Base-by-base conservation (phyloP, 2,329 filamentous ascomycete species). In the Fusarium sp. region DNA sequence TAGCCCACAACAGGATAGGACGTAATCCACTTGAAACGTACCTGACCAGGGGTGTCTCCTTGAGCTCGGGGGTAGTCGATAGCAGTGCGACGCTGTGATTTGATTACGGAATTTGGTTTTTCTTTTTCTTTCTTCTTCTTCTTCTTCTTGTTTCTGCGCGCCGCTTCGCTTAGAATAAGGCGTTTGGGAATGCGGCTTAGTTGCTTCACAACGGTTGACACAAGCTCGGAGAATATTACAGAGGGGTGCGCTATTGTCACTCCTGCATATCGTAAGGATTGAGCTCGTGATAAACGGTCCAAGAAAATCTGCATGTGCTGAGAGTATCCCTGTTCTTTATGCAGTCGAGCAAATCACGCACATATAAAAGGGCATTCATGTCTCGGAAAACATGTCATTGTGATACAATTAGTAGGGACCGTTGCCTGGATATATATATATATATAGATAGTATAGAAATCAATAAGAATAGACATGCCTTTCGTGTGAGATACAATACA, bases 11-110 rank as follows among this genome's bases (percentile, higher is more conserved):
- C 27, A 51, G 57, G 52, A 41, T 57, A 49, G 58, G 58, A 52
- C 54, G 51, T 8, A 64, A 53, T 62, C 45, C 49, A 52, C 21
- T 52, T 65, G 61, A 64, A 64, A 64, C 61, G 36, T n/a, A 41
- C 27, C 27, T 27, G 27, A 21, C 61, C 61, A 64, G 52, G 61
- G 61, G 29, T 65, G 6, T 29, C 27, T 31, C 47, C 32, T 33
- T 49, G 29, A 31, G 49, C 33, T 46, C 46, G 23, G 37, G 49
- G 62, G 36, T 51, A 11, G 23, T 41, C 15, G 14, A 59, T 65
- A 65, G n/a, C 32, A 59, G 46, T 65, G 57, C 23, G 54, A 65
- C 62, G 52, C 35, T 59, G 37, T 51, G 43, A 63, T 47, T 55
- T 54, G 25, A 35, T 32, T 33, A 38, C 36, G 41, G 15, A 25